Base-by-base conservation (phyloP, 2,329 filamentous ascomycete genomes). In the Calonectria pteridis region DNA sequence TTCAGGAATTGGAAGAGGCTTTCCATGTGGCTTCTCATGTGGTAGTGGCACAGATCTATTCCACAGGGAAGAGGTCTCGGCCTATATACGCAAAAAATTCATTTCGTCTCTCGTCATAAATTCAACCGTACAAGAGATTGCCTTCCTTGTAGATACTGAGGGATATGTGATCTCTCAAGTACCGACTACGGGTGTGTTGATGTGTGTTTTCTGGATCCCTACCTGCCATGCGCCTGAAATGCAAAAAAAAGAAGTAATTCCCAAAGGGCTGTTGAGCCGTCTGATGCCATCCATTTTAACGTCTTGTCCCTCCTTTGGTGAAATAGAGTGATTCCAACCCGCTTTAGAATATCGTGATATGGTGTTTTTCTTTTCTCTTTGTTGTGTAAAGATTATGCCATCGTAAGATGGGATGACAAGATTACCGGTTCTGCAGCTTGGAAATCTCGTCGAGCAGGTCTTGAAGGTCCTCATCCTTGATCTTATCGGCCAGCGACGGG, bases 371-470 rank as follows among this genome's bases (percentile, higher is more conserved):
- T 58, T 51, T 29, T 40, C 18, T 43, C 23, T 53, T 46, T 46
- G n/a, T 23, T n/a, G 18, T n/a, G 23, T 46, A 20, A 14, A 26
- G 18, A 10, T 43, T 26, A 35, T 69, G 53, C n/a, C 6, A 50
- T n/a, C 29, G 28, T n/a, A 16, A 29, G 43, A 28, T 26, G 28
- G 11, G 14, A 14, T 28, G 55, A 33, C 20, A 20, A 35, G 50
- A 75, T 82, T 78, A 85, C 75, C 82, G 79, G 73, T 83, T 85
- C 79, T 90, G 88, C 62, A 98, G 87, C 88, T 97, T 97, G 79
- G 93, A 94, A 85, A 98, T 93, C 87, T 99, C 95, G 82, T 98
- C 93, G 72, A 99, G 89, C 72, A 98, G 88, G 76, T 95, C 93
- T 84, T 98, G 93, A 76, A 99, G 86, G 78, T 98, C 95, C 43